These are phyloP conservation scores for Alternaria sp. DNA, from an alignment of 2,329 filamentous ascomycete genomes.

Conservation along the genomic window DNA sequence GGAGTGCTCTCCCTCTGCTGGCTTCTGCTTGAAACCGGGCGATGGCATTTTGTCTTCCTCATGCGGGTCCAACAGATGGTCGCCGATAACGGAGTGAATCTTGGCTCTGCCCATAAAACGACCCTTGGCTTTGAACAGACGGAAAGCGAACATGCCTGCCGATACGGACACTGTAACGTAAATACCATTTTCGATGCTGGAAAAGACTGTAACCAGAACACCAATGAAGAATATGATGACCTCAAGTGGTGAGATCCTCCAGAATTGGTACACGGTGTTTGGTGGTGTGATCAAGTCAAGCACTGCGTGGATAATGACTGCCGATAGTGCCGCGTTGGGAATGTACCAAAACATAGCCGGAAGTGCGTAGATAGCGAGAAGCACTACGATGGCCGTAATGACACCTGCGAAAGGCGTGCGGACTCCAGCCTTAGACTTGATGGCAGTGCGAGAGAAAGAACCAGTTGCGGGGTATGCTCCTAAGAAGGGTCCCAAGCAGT, in stretches of 20 bases:
- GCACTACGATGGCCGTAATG: conserved; percentile 84
- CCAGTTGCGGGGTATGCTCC: conserved; percentile 93
- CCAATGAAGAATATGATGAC: conserved; percentile 93
- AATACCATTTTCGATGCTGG: conserved; percentile 88
- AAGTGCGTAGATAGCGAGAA: conserved; percentile 89
- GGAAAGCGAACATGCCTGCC: conserved; percentile 80
- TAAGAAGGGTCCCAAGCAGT: conserved; percentile 88
- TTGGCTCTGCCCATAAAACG: conserved; percentile 85
- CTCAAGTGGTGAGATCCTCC: conserved; percentile 90
- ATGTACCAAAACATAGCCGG: conserved; percentile 95
- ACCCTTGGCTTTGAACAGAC: conserved; percentile 82
- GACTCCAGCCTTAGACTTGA: conserved; percentile 96
- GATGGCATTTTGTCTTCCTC: conserved; percentile 36
- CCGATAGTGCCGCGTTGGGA: conserved; percentile 80
- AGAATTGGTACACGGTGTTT: conserved; percentile 94
- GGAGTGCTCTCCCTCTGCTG: conserved; percentile 51
- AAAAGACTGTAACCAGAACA: conserved; percentile 89
- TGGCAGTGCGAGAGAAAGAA: conserved; percentile 95
- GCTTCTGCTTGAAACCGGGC: conserved; percentile 25
- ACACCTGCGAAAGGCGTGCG: conserved; percentile 90
- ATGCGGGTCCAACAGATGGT: conserved; percentile 68
- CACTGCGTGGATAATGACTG: conserved; percentile 95
- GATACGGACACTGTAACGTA: conserved; percentile 86
- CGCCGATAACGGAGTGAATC: conserved; percentile 85
- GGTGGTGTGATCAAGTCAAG: conserved; percentile 92